A percentile compares a stretch with the other conserved stretches of the same genome.
phyloP scores from a whole-genome alignment of 2,329 filamentous ascomycete species.

The Sphaerulina musiva region DNA sequence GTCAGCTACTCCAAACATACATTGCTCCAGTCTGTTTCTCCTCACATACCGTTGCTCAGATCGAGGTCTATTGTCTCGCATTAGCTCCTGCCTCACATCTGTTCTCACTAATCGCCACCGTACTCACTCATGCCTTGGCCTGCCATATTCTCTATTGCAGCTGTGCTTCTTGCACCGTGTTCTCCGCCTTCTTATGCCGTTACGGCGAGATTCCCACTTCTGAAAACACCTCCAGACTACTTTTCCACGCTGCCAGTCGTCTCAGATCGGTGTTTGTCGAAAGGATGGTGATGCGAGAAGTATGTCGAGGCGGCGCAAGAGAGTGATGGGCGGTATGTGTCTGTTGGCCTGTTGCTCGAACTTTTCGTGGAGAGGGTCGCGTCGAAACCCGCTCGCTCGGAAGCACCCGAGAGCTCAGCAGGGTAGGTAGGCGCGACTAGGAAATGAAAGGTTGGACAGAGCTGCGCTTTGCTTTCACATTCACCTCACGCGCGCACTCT shows the following conservation, averaged over 20 bases:
- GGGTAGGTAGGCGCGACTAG: not conserved
- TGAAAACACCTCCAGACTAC: not conserved
- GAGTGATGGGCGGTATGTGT: not conserved
- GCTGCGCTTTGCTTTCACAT: not conserved
- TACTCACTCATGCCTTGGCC: slow-evolving; percentile 57
- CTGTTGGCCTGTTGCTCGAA: slow-evolving; percentile 1
- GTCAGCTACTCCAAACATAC: slow-evolving; percentile 2
- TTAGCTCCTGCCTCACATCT: slow-evolving; percentile 10
- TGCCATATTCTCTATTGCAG: slow-evolving; percentile 40
- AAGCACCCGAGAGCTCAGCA: slow-evolving; percentile 4
- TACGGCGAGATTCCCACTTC: slow-evolving; percentile 1
- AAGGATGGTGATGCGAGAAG: not conserved
- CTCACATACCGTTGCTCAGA: slow-evolving; percentile 66
- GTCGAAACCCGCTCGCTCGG: not conserved
- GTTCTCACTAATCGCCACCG: slow-evolving; percentile 41
- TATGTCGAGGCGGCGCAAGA: not conserved
- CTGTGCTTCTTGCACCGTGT: no score
- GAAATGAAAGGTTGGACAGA: not conserved
- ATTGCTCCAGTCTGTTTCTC: not conserved
- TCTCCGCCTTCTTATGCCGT: not conserved
- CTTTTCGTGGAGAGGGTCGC: slow-evolving; percentile 7
- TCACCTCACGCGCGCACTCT: not conserved
- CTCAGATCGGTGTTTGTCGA: slow-evolving; percentile 7
- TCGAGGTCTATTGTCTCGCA: slow-evolving; percentile 60
- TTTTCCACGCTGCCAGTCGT: not conserved